Conservation (phyloP, 2,329 filamentous ascomycete genomes). For the Metarhizium guizhouense region DNA sequence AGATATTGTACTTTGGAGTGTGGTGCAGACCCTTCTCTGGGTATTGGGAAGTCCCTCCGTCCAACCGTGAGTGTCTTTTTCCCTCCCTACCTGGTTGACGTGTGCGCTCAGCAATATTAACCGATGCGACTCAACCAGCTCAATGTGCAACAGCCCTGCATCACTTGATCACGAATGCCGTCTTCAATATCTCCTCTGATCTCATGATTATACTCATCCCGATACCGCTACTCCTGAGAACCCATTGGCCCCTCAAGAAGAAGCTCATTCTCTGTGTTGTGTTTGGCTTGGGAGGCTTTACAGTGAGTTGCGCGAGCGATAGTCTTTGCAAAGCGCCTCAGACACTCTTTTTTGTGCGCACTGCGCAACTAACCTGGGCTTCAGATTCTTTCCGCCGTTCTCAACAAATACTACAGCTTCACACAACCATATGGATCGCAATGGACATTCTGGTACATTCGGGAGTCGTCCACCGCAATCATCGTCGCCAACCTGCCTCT, state of each 20-base stretch:
- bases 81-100: background rate
- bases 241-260: conserved; percentile 39
- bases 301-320: conserved; percentile 23
- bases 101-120: background rate
- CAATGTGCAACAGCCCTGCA: conserved; percentile 49
- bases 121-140: conserved; percentile 17
- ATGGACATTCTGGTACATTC: conserved; percentile 36
- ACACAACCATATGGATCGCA: conserved; percentile 25
- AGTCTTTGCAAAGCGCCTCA: too few relatives aligned
- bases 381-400: conserved; percentile 39
- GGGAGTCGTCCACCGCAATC: conserved; percentile 34
- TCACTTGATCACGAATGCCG: conserved; percentile 48
- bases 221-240: conserved; percentile 40
- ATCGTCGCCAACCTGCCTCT: conserved; percentile 34
- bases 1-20: conserved; percentile 38
- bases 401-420: conserved; percentile 36
- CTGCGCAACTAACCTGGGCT: background rate
- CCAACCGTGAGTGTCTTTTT: conserved; percentile 28
- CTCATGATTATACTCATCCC: conserved; percentile 49
- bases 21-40: conserved; percentile 47
- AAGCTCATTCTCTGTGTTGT: conserved; percentile 41
- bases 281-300: conserved; percentile 37
- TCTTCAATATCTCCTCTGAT: conserved; percentile 52
- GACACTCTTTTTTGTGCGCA: too few relatives aligned
- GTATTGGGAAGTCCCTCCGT: conserved; percentile 48